phyloP scores from a whole-genome alignment of 1,284 basidiomycete genomes.

The Naganishia cerealis region DNA sequence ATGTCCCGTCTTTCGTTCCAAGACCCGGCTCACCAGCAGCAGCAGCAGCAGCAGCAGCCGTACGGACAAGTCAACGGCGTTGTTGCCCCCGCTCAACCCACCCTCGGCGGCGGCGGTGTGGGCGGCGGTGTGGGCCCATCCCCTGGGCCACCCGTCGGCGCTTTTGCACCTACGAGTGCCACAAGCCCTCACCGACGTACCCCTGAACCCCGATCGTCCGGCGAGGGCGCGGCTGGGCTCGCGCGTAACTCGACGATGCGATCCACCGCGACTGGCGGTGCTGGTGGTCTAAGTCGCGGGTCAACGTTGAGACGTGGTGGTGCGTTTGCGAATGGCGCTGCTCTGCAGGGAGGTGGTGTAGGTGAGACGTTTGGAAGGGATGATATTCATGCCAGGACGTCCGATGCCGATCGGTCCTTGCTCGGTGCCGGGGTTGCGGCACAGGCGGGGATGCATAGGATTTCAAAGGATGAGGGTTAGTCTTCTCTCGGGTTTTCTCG shows the following conservation, averaged over 20 bases:
- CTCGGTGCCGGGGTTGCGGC: constrained; percentile 27
- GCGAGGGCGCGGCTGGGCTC: constrained; percentile 1
- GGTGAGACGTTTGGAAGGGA: constrained; percentile 30
- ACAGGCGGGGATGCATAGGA: constrained; percentile 31
- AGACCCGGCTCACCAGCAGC: constrained; percentile 28
- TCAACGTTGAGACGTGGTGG: constrained; percentile 33
- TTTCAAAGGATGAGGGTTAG: constrained; percentile 34
- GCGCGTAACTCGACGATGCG: constrained; percentile 30
- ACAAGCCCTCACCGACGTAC: constrained; percentile 16
- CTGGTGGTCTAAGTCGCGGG: constrained; percentile 21
- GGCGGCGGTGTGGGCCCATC: constrained; percentile 28
- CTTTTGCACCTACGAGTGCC: constrained; percentile 20
- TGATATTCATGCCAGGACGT: constrained; percentile 34
- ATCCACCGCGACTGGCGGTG: constrained; percentile 9
- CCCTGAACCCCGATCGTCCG: constrained; percentile 1
- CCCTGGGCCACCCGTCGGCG: constrained; percentile 31
- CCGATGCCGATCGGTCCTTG: constrained; percentile 26
- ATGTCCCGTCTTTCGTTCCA: constrained; percentile 26
- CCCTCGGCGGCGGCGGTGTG: background rate
- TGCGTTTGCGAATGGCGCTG: constrained; percentile 34
- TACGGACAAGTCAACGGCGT: constrained; percentile 10
- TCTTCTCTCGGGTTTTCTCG: no score
- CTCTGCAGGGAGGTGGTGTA: constrained; percentile 33
- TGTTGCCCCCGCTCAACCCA: background rate
- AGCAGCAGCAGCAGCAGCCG: constrained; percentile 13